Evolutionary conservation across 169 alveolate species (phyloP).

Genomic region (Cryptosporidium baileyi): DNA sequence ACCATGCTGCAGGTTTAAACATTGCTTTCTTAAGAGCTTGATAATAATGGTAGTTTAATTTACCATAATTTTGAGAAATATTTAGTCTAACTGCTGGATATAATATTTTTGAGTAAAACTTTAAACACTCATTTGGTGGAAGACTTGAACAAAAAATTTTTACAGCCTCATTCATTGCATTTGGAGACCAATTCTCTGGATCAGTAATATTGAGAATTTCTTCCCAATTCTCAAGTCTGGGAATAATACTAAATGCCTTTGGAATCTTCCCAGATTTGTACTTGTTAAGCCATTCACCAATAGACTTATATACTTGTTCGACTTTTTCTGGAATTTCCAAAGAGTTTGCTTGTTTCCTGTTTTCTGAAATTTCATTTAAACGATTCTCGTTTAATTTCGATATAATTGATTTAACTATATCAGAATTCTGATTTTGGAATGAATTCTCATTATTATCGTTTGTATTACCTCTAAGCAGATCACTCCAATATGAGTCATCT

Average conservation of each 20-base stretch:
- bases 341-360: neutral
- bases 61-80: constrained; percentile 83
- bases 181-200: constrained; percentile 94
- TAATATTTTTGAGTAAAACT: constrained; percentile 80
- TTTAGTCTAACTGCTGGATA: constrained; percentile 87
- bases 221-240: constrained; percentile 92
- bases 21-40: constrained; percentile 91
- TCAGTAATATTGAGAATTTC: constrained; percentile 88
- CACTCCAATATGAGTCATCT: constrained; percentile 65
- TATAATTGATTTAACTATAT: neutral
- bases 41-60: constrained; percentile 90
- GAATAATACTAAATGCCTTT: constrained; percentile 90
- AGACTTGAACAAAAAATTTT: constrained; percentile 88
- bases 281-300: constrained; percentile 82
- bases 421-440: neutral
- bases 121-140: constrained; percentile 80
- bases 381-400: neutral
- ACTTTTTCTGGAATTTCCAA: constrained; percentile 49
- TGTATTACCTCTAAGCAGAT: neutral
- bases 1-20: constrained; percentile 95
- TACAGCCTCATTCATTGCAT: constrained; percentile 91
- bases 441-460: neutral
- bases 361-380: neutral
- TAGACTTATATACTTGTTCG: constrained; percentile 59
- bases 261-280: constrained; percentile 94